Conservation (phyloP, 371 early-diverging fungal genomes). For the Mucor racemosus region DNA sequence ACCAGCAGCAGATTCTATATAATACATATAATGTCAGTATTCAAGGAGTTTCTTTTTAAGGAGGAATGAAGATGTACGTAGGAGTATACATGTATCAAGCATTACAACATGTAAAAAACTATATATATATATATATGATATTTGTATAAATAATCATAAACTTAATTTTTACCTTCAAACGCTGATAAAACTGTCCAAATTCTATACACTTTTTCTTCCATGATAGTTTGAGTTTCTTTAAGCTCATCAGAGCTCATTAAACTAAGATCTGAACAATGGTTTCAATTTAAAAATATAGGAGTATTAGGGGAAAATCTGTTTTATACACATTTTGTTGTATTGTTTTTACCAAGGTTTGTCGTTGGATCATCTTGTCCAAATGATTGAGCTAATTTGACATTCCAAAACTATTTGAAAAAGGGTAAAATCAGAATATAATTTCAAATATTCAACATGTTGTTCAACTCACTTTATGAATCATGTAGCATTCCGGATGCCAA, state of each 20-base stretch:
- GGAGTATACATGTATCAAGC: not conserved
- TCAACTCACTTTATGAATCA: slow-evolving; percentile 83
- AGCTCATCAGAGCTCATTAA: slow-evolving; percentile 52
- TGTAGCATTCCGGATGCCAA: slow-evolving; percentile 99
- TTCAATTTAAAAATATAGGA: not conserved
- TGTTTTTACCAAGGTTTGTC: slow-evolving; percentile 17
- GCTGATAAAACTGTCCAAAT: slow-evolving; percentile 93
- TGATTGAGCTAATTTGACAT: slow-evolving; percentile 67
- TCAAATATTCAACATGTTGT: not conserved
- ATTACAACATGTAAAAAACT: not conserved
- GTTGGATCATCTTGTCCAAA: slow-evolving; percentile 23
- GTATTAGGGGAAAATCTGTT: not conserved
- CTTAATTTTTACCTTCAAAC: slow-evolving; percentile 70
- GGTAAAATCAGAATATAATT: not conserved
- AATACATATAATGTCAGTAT: not conserved
- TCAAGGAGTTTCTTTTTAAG: not conserved
- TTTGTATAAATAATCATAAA: not conserved
- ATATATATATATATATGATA: no score
- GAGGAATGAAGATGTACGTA: not conserved
- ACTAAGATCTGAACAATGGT: slow-evolving; percentile 24
- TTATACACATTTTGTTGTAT: not conserved
- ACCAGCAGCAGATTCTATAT: slow-evolving; percentile 88
- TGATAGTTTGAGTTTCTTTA: slow-evolving; percentile 59
- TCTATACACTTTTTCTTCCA: slow-evolving; percentile 88
- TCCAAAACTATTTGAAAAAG: slow-evolving; percentile 70